phyloP scores from a whole-genome alignment of 345 rosid species.

The Salix udensis region DNA sequence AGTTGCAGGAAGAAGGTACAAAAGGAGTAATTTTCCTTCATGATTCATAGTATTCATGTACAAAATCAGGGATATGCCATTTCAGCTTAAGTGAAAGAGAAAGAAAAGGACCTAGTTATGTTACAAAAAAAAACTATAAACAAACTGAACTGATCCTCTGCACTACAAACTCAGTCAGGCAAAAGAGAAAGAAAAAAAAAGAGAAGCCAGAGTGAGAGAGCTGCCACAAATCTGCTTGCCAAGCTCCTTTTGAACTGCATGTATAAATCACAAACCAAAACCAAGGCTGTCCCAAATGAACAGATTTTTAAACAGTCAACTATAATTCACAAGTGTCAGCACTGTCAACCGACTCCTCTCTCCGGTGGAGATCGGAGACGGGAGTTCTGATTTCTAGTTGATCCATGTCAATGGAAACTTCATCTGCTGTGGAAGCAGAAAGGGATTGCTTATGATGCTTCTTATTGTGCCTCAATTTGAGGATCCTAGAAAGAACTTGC shows the following conservation, averaged over 20 bases:
- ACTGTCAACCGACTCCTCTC: conserved; percentile 73
- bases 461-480: conserved; percentile 57
- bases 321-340: conserved; percentile 48
- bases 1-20: neutral
- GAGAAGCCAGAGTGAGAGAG: neutral
- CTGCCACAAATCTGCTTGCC: conserved; percentile 20
- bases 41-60: conserved; percentile 14
- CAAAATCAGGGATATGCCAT: conserved; percentile 21
- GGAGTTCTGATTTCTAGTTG: conserved; percentile 37
- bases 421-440: conserved; percentile 42
- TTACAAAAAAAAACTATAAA: conserved; percentile 25
- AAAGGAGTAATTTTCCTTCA: conserved; percentile 10
- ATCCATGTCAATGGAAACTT: conserved; percentile 44
- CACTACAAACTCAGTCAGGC: conserved; percentile 9
- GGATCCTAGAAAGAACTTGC: conserved; percentile 67
- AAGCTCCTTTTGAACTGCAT: conserved; percentile 9
- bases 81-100: neutral
- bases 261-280: conserved; percentile 18
- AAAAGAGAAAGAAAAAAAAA: neutral
- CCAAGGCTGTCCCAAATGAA: conserved; percentile 18
- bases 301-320: conserved; percentile 18
- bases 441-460: conserved; percentile 52
- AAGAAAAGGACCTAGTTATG: conserved; percentile 22
- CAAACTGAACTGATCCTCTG: neutral
- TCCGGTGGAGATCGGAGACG: conserved; percentile 37